phyloP scores from a whole-genome alignment of 352 stramenopile species.

The Phytopythium mirpurense region DNA sequence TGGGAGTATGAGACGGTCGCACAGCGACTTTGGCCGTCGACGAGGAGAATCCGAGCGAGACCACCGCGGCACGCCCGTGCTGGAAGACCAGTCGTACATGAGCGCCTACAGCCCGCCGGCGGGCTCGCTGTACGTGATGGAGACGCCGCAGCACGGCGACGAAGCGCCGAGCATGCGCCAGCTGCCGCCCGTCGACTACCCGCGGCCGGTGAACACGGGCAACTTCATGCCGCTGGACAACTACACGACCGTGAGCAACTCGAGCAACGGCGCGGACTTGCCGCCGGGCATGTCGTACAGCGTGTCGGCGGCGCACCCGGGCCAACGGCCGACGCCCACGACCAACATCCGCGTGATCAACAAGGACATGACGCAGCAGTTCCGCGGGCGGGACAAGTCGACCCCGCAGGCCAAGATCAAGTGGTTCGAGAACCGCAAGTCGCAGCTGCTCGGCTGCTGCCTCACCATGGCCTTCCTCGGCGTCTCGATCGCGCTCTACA shows the following conservation, averaged over 20 bases:
- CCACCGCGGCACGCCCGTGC: conserved; percentile 57
- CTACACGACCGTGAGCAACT: conserved; percentile 43
- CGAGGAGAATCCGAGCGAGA: conserved; percentile 26
- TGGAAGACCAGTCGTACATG: conserved; percentile 71
- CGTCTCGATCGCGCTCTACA: conserved; percentile 85
- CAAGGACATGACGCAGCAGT: conserved; percentile 87
- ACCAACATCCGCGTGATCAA: conserved; percentile 88
- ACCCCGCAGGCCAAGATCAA: conserved; percentile 65
- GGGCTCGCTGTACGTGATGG: conserved; percentile 69
- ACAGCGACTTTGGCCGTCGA: conserved; percentile 13
- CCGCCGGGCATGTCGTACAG: conserved; percentile 23
- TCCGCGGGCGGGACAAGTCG: conserved; percentile 70
- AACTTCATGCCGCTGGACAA: conserved; percentile 41
- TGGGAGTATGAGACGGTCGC: conserved; percentile 23
- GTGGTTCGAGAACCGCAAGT: conserved; percentile 89
- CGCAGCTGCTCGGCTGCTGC: conserved; percentile 78
- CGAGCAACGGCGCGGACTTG: conserved; percentile 15
- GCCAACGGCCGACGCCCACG: conserved; percentile 58
- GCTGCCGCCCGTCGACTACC: conserved; percentile 24
- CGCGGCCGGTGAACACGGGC: conserved; percentile 17
- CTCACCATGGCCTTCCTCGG: conserved; percentile 84
- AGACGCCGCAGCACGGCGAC: conserved; percentile 34
- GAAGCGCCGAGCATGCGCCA: conserved; percentile 18
- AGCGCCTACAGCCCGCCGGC: conserved; percentile 42
- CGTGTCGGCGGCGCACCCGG: conserved; percentile 27